These are phyloP conservation scores for Plantago major DNA, from an alignment of 257 asterid genomes.

Conservation along the genomic window DNA sequence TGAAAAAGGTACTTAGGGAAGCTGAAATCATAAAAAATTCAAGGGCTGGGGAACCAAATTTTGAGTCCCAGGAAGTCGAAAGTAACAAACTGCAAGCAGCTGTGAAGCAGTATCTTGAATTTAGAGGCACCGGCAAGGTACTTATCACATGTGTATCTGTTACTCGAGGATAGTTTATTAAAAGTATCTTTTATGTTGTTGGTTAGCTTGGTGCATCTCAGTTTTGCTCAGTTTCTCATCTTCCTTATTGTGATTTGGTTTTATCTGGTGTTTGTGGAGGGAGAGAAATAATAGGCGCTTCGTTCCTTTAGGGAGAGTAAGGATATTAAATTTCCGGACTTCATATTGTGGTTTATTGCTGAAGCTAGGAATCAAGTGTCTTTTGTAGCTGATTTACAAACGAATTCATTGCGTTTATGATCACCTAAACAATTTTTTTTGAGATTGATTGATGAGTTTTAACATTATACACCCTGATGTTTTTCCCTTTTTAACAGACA, in stretches of 20 bases:
- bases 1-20: constrained; percentile 78
- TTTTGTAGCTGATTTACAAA: constrained; percentile 14
- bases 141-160: constrained; percentile 5
- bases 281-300: background rate
- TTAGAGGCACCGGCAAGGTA: constrained; percentile 97
- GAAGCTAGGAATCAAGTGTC: constrained; percentile 1
- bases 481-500: constrained; percentile 1
- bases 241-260: background rate
- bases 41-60: constrained; percentile 85
- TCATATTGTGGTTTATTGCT: background rate
- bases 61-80: constrained; percentile 85
- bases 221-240: background rate
- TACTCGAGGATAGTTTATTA: constrained; percentile 9
- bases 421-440: background rate
- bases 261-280: background rate
- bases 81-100: constrained; percentile 83
- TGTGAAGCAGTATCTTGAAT: constrained; percentile 74
- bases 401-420: background rate
- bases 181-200: constrained; percentile 5
- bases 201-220: constrained; percentile 17
- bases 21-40: constrained; percentile 81
- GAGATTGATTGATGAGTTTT: constrained; percentile 14
- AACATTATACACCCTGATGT: background rate
- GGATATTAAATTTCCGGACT: background rate
- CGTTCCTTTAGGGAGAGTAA: background rate